These are phyloP conservation scores for Naumovozyma baii DNA, from an alignment of 805 yeast genomes.

Conservation along the genomic window DNA sequence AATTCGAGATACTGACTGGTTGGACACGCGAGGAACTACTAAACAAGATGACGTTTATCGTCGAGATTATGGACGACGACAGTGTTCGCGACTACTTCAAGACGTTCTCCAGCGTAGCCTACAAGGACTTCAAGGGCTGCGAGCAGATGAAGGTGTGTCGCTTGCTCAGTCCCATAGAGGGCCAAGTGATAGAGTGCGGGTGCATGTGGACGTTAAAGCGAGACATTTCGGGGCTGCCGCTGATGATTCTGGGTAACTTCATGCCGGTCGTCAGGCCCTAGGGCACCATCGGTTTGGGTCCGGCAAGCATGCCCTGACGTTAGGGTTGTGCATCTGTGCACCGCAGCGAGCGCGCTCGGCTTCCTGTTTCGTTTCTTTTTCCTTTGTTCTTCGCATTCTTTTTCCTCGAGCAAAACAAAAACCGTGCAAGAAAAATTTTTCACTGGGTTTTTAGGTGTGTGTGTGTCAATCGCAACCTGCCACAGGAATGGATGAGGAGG, in stretches of 20 bases:
- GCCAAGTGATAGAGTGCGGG: constrained; percentile 54
- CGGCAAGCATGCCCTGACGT: too few species aligned
- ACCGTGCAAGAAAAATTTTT: too few species aligned
- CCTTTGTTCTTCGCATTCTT: background rate
- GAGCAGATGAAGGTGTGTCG: constrained; percentile 86
- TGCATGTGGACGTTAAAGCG: constrained; percentile 89
- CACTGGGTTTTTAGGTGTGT: background rate
- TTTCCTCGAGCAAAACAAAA: background rate
- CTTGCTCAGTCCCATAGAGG: constrained; percentile 47
- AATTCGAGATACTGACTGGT: constrained; percentile 82
- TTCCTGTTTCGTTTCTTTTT: background rate
- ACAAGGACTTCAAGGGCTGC: constrained; percentile 82
- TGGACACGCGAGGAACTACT: constrained; percentile 70
- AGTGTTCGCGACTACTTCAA: constrained; percentile 84
- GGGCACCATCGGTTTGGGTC: background rate
- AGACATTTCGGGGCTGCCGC: constrained; percentile 92
- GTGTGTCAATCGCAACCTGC: background rate
- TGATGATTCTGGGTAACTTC: constrained; percentile 93
- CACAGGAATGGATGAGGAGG: too few species aligned
- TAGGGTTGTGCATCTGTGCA: background rate
- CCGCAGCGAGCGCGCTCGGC: background rate
- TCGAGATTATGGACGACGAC: constrained; percentile 77
- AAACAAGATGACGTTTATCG: constrained; percentile 57
- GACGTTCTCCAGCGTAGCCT: constrained; percentile 73
- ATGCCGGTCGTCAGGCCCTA: constrained; percentile 51